Evolutionary conservation across 495 filamentous ascomycete species (phyloP).

Genomic region (Penicillium verhagenii): DNA sequence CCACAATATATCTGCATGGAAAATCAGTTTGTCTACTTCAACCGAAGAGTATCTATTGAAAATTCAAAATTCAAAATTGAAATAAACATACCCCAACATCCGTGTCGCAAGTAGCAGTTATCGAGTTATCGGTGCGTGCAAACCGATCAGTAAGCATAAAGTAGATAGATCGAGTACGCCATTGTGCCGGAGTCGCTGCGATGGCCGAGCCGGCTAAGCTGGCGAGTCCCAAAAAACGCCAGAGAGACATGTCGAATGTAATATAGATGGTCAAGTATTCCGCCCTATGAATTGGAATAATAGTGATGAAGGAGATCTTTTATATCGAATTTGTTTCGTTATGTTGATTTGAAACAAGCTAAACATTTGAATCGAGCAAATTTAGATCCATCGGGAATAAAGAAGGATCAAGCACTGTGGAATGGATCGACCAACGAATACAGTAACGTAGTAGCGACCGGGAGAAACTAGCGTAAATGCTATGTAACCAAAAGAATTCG

Average conservation of each 20-base stretch:
- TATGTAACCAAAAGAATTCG: not conserved
- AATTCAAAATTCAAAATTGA: too few relatives aligned
- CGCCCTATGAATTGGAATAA: not conserved
- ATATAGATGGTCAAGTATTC: too few relatives aligned
- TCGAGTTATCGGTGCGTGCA: slow-evolving; percentile 64
- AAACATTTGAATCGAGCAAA: not conserved
- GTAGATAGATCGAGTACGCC: slow-evolving; percentile 68
- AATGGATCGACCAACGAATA: not conserved
- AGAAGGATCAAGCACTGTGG: not conserved
- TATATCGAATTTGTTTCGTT: not conserved
- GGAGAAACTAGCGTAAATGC: not conserved
- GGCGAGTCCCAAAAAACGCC: slow-evolving; percentile 14
- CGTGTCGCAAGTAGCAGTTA: slow-evolving; percentile 52
- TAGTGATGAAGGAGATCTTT: not conserved
- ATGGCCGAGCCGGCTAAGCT: slow-evolving; percentile 24
- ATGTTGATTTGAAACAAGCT: slow-evolving; percentile 2
- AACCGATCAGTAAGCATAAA: slow-evolving; percentile 77
- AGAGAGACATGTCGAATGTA: slow-evolving; percentile 12
- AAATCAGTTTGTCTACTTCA: too few relatives aligned
- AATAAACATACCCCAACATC: slow-evolving; percentile 28
- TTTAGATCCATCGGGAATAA: slow-evolving; percentile 3
- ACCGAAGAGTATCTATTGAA: too few relatives aligned
- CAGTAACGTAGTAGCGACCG: not conserved
- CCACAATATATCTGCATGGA: slow-evolving; percentile 60
- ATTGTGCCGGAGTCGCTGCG: slow-evolving; percentile 48